Base-by-base conservation (phyloP, 345 rosid species). In the Kernera saxatilis region DNA sequence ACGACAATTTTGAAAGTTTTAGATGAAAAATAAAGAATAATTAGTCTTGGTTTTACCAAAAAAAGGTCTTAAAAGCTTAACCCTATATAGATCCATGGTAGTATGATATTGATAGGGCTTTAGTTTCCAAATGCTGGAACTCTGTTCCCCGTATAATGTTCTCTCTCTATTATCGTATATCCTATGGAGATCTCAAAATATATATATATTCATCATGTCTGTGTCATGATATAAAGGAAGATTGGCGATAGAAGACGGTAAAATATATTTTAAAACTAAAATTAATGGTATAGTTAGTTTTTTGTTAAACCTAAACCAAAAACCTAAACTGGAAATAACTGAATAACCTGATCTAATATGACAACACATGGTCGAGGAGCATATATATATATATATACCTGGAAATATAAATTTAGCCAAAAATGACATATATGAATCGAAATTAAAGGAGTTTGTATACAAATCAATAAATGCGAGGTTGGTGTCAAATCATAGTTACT, bases 71-170 rank as follows among this genome's bases (percentile, higher is more conserved):
- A 73, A 66, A 73, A 73, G 72, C 60, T 66, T 57, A 66, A 73
- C 77, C 77, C 72, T 73, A 66, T 36, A 55, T 39, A 49, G 61
- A 66, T 73, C 61, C 26, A 73, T 66, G 53, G 67, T 48, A 64
- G 59, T 56, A 29, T n/a, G 21, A 22, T 33, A 33, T 14, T 2
- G 43, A 12, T 73, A 66, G 72, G 72, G 67, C 2, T 73, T 73
- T 49, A 57, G 72, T 66, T 73, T 58, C 67, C 72, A 73, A 57
- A 73, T 73, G 77, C 77, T 45, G 77, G 71, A 73, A 73, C 77
- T 73, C 67, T 67, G 77, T 66, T 58, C 77, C 77, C 77, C 29
- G 29, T 73, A 65, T n/a, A 39, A 55, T 50, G 13, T 41, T 64
- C 56, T 52, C 9, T 67, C 25, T 12, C 63, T 32, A 59, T 17